These are phyloP conservation scores for Sistotremastrum niveocremeum DNA, from an alignment of 768 basidiomycete genomes.

Conservation along the genomic window DNA sequence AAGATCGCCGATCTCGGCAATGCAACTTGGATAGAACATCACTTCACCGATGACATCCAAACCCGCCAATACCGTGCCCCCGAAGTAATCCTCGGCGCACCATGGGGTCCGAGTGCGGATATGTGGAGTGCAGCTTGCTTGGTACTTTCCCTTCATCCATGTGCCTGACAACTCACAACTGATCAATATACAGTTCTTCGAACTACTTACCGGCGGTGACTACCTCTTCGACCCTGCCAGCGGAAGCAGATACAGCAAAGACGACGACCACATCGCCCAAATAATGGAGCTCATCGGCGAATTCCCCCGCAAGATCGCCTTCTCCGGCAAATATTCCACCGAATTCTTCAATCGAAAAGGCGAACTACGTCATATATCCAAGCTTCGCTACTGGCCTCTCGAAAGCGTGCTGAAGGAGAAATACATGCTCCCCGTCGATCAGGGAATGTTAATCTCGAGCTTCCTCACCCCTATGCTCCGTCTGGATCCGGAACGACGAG, in stretches of 20 bases:
- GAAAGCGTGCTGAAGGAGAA: slow-evolving; percentile 80
- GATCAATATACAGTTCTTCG: slow-evolving; percentile 54
- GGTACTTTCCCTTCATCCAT: slow-evolving; percentile 42
- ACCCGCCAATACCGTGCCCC: slow-evolving; percentile 96
- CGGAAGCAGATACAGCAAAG: slow-evolving; percentile 89
- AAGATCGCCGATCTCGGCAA: slow-evolving; percentile 99
- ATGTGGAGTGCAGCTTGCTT: slow-evolving; percentile 95
- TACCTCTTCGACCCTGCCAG: slow-evolving; percentile 97
- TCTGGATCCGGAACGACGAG: slow-evolving; percentile 78
- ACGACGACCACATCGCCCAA: slow-evolving; percentile 95
- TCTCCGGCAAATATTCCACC: slow-evolving; percentile 82
- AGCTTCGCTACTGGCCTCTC: slow-evolving; percentile 86
- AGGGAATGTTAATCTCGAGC: slow-evolving; percentile 66
- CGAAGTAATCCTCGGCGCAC: slow-evolving; percentile 91
- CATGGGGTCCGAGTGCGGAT: slow-evolving; percentile 93
- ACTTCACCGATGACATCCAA: slow-evolving; percentile 98
- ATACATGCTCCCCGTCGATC: slow-evolving; percentile 77
- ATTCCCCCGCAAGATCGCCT: slow-evolving; percentile 68
- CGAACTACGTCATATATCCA: slow-evolving; percentile 88
- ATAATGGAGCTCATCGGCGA: slow-evolving; percentile 94
- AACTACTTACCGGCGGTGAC: slow-evolving; percentile 91
- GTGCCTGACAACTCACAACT: neutral
- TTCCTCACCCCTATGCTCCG: slow-evolving; percentile 87
- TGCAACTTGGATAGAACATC: slow-evolving; percentile 85
- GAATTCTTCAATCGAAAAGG: slow-evolving; percentile 95